Evolutionary conservation across 1,284 basidiomycete species (phyloP).

Genomic region (Hymenochaete sp.): DNA sequence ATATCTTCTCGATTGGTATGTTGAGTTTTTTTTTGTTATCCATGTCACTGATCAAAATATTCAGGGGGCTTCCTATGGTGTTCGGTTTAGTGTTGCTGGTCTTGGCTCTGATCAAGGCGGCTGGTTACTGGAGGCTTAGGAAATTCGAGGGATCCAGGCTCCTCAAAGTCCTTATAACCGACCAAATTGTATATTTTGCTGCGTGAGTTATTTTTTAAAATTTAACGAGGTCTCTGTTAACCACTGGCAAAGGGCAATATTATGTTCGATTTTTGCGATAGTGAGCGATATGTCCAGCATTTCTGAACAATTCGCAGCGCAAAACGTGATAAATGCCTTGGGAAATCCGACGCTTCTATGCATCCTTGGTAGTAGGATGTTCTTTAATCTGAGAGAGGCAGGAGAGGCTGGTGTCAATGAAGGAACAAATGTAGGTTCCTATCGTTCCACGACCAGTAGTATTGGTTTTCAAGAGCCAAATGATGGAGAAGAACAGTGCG

Average conservation of each 20-base stretch:
- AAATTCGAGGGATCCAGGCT: not conserved
- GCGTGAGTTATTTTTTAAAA: too few species aligned
- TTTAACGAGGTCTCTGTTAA: too few species aligned
- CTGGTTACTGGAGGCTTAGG: not conserved
- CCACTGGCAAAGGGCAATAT: too few species aligned
- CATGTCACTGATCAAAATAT: not conserved
- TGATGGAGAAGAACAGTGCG: too few species aligned
- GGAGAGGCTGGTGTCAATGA: constrained; percentile 5
- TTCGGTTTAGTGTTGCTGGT: not conserved
- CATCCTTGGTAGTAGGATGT: constrained; percentile 1
- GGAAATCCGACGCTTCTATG: not conserved
- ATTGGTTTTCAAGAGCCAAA: too few species aligned
- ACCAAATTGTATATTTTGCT: not conserved
- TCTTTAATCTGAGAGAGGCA: constrained; percentile 3
- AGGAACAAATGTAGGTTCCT: not conserved
- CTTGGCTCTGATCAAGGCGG: not conserved
- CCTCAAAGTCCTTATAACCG: constrained; percentile 1
- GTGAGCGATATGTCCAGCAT: too few species aligned
- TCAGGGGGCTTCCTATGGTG: not conserved
- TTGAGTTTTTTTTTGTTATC: too few species aligned
- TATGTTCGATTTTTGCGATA: too few species aligned
- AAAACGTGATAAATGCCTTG: too few species aligned
- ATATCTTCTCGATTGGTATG: too few species aligned
- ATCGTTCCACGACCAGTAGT: too few species aligned
- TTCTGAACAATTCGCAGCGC: too few species aligned